phyloP scores from a whole-genome alignment of 495 filamentous ascomycete species.

The Saxispiralis lemnorum region DNA sequence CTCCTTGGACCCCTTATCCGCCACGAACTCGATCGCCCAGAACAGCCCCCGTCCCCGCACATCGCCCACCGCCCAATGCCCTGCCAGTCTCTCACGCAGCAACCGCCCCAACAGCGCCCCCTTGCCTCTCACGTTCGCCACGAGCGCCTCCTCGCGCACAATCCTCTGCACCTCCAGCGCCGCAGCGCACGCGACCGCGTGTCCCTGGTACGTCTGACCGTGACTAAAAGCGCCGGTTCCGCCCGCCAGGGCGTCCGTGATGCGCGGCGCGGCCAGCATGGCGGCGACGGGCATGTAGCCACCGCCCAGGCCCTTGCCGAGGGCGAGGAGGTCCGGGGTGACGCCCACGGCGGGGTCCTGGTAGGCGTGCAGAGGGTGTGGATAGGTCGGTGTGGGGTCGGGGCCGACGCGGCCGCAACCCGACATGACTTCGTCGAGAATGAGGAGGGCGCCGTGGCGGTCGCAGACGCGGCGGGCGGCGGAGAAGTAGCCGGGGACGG shows the following conservation, averaged over 20 bases:
- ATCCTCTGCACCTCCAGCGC: constrained; percentile 38
- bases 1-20: constrained; percentile 36
- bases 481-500: constrained; percentile 26
- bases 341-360: constrained; percentile 23
- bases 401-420: constrained; percentile 27
- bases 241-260: constrained; percentile 21
- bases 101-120: constrained; percentile 27
- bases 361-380: constrained; percentile 23
- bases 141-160: constrained; percentile 29
- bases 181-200: constrained; percentile 38
- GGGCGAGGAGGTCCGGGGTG: constrained; percentile 26
- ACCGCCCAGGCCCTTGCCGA: constrained; percentile 28
- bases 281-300: constrained; percentile 28
- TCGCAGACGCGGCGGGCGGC: constrained; percentile 26
- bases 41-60: constrained; percentile 50
- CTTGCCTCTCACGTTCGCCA: constrained; percentile 33
- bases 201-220: constrained; percentile 43
- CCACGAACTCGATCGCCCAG: constrained; percentile 47
- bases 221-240: constrained; percentile 32
- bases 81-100: constrained; percentile 29
- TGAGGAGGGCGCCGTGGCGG: constrained; percentile 26
- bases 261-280: constrained; percentile 21
- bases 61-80: constrained; percentile 42
- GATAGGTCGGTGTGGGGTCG: constrained; percentile 6
- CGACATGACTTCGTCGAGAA: constrained; percentile 31